These are phyloP conservation scores for Nakaseomyces nivariensis DNA, from an alignment of 1,139 yeast genomes.

Conservation along the genomic window DNA sequence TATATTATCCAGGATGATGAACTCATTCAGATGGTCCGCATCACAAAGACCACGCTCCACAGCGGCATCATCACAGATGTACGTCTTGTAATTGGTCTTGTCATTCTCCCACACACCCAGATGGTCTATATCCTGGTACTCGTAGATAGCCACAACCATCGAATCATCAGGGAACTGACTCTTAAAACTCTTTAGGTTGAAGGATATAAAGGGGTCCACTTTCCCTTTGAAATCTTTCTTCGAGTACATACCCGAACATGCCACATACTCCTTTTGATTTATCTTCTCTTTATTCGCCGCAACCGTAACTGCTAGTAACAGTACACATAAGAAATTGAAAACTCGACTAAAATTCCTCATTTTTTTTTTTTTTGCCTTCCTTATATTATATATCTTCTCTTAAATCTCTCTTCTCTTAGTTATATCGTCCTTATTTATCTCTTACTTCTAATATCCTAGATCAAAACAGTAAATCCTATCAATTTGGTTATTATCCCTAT, in stretches of 20 bases:
- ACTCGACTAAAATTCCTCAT: background rate
- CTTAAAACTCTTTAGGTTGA: constrained; percentile 37
- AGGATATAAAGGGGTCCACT: constrained; percentile 49
- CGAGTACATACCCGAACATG: constrained; percentile 85
- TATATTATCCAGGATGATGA: constrained; percentile 39
- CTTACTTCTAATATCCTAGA: too few relatives aligned
- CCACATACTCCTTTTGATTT: constrained; percentile 44
- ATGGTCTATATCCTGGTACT: constrained; percentile 62
- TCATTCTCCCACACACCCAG: constrained; percentile 43
- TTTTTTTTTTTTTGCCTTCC: background rate
- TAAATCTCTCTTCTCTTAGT: too few relatives aligned
- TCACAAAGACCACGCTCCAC: constrained; percentile 49
- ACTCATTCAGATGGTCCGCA: constrained; percentile 46
- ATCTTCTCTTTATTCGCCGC: constrained; percentile 43
- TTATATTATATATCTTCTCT: background rate
- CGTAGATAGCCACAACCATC: constrained; percentile 66
- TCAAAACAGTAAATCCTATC: too few relatives aligned
- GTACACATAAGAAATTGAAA: background rate
- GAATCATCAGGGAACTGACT: constrained; percentile 32
- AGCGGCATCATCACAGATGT: constrained; percentile 71
- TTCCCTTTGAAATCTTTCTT: constrained; percentile 83
- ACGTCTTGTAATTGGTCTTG: constrained; percentile 33
- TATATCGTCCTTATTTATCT: too few relatives aligned
- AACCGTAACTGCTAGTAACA: constrained; percentile 8
- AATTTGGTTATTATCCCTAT: too few relatives aligned